Evolutionary conservation across 495 filamentous ascomycete species (phyloP), one percentile per base, ranked within the genome.

Genomic region (Aspergillus steynii): DNA sequence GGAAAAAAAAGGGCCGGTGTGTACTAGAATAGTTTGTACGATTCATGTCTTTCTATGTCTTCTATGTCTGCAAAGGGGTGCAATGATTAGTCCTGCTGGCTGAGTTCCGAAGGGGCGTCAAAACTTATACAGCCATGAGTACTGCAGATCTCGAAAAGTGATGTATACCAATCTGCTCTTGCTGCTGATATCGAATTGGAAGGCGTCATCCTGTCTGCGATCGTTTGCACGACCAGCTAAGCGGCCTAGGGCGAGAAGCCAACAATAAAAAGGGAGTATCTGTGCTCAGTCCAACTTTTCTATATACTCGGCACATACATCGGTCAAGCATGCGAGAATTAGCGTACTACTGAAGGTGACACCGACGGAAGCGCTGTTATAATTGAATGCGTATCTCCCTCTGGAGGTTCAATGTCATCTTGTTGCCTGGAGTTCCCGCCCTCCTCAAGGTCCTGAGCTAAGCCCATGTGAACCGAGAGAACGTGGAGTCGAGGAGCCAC

Each of bases 291-390:
- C 20, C 20, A 20, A 20, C 20, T 20, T 20, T 20, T 20, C 20
- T 20, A 20, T 20, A 20, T 20, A 20, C 20, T 20, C 20, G 20
- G 20, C 20, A 20, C 20, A 20, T 20, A 20, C 20, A 1, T 42
- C 9, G 14, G 37, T 42, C 37, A 42, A 42, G 37, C 9, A 6
- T 14, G 48, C n/a, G 3, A 25, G 10, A 4, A 8, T 14, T 12
- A 14, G 29, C 37, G 20, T 45, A 46, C 55, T 53, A 37, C 45
- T 50, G 56, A 54, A 62, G 65, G 47, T 25, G 68, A 65, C n/a
- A 78, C 56, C 45, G 66, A 62, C 46, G 77, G 76, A 48, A 80
- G 70, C 10, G 76, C 77, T 9, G 77, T 79, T 57, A 79, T 74
- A 12, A 70, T 66, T 4, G 74, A 74, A 29, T 66, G 65, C 25